These are phyloP conservation scores for Komagataella ulmi DNA, from an alignment of 805 yeast genomes.

Conservation along the genomic window DNA sequence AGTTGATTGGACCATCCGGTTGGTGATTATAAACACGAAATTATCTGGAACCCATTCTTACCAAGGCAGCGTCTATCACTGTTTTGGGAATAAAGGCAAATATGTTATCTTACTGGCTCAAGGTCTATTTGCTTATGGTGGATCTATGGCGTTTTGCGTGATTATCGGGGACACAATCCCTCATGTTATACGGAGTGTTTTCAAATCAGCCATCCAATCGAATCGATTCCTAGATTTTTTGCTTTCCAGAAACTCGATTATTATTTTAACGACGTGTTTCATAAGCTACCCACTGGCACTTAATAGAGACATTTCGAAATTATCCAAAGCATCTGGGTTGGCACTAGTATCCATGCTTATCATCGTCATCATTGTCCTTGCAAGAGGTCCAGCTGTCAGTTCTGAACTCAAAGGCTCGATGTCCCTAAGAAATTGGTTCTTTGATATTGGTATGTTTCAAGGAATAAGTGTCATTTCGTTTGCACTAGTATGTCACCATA, in stretches of 20 bases:
- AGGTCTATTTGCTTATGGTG: slow-evolving; percentile 88
- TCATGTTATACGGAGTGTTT: slow-evolving; percentile 61
- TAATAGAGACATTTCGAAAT: slow-evolving; percentile 65
- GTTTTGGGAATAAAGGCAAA: slow-evolving; percentile 68
- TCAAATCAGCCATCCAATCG: slow-evolving; percentile 29
- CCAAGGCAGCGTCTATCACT: slow-evolving; percentile 71
- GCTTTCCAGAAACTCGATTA: slow-evolving; percentile 57
- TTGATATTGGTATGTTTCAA: slow-evolving; percentile 62
- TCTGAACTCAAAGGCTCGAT: slow-evolving; percentile 33
- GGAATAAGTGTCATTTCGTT: slow-evolving; percentile 91
- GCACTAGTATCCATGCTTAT: slow-evolving; percentile 78
- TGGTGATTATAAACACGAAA: slow-evolving; percentile 74
- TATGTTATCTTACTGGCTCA: slow-evolving; percentile 59
- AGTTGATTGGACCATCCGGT: slow-evolving; percentile 77
- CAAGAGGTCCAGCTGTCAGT: slow-evolving; percentile 56
- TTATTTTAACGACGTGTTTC: slow-evolving; percentile 51
- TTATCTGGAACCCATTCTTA: slow-evolving; percentile 66
- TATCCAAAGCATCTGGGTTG: slow-evolving; percentile 78
- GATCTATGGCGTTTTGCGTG: slow-evolving; percentile 85
- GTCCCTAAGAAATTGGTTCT: slow-evolving; percentile 28
- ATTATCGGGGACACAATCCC: slow-evolving; percentile 94
- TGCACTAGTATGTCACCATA: slow-evolving; percentile 93
- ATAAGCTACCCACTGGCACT: slow-evolving; percentile 78
- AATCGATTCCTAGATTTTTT: slow-evolving; percentile 34
- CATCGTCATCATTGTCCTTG: slow-evolving; percentile 60